phyloP scores from a whole-genome alignment of 2,329 filamentous ascomycete species.

The Ilyonectria sp. region DNA sequence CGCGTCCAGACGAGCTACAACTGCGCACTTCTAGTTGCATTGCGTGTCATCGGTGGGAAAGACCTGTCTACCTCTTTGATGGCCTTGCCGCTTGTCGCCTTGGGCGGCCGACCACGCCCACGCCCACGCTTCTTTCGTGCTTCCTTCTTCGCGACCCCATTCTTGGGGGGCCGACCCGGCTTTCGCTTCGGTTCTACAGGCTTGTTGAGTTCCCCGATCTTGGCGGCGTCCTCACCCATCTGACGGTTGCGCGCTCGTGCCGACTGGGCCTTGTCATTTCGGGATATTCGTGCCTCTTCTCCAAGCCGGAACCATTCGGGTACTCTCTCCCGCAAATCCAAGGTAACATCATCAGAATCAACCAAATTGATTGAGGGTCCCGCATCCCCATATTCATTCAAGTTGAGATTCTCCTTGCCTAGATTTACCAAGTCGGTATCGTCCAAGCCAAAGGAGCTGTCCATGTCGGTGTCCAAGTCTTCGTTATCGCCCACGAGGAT shows the following conservation, averaged over 20 bases:
- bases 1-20: too few relatives aligned
- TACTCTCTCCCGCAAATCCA: neutral
- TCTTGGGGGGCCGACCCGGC: constrained; percentile 1
- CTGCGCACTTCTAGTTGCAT: neutral
- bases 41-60: neutral
- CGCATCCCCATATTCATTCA: neutral
- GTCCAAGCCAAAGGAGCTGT: too few relatives aligned
- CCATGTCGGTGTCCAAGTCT: too few relatives aligned
- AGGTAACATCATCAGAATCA: neutral
- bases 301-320: neutral
- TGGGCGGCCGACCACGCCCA: too few relatives aligned
- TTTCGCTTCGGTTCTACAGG: neutral
- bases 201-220: too few relatives aligned
- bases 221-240: neutral
- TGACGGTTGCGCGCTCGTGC: neutral
- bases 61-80: neutral
- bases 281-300: neutral
- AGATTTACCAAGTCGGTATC: neutral
- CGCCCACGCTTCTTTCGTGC: neutral
- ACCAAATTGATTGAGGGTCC: neutral
- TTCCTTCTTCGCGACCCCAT: neutral
- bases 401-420: neutral
- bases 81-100: neutral
- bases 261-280: neutral
- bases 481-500: too few relatives aligned